Evolutionary conservation across 805 yeast species (phyloP), one percentile per base, ranked within the genome.

Genomic region (Wickerhamiella kurtzmanii): DNA sequence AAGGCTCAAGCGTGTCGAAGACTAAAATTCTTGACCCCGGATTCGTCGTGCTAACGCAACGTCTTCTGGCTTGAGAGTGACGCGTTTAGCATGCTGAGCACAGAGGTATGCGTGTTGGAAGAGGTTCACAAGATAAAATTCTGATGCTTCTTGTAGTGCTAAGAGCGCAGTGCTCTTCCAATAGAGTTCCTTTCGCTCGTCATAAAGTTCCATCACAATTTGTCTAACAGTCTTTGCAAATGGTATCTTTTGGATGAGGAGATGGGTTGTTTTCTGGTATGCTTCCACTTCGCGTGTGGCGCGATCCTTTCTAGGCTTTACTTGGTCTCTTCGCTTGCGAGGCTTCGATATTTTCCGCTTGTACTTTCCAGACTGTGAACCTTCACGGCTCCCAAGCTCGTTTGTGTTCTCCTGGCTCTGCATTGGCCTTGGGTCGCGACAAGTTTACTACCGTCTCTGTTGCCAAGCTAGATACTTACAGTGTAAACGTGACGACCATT

Each of bases 1-100:
- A 6, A 25, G 32, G 11, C 11, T 25, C 32, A 25, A n/a, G n/a
- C n/a, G n/a, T n/a, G n/a, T n/a, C n/a, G 11, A 15, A 37, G 9
- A 17, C 19, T 37, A 37, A 38, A 38, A 38, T n/a, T 38, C 41
- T 11, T 18, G 41, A 15, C 41, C 97, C 74, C 96, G 82, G 68
- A 89, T 79, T 76, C 97, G 83, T 75, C 96, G 83, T 58, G 97
- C 98, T 66, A 89, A 77, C 67, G 88, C 95, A 68, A 89, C 85
- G 70, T 89, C 98, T 74, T 88, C 88, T 85, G 87, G 89, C 77
- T 86, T 95, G 64, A 89, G 86, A 56, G 98, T 89, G 60, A 89
- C 97, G 74, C 98, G 82, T 80, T 92, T 89, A 63, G 97, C 98
- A 72, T 89, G 98, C 59, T 87, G 85, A 56, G 97, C 96, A 74